Evolutionary conservation across 1,284 basidiomycete species (phyloP).

Genomic region (Ganoderma multipileum): DNA sequence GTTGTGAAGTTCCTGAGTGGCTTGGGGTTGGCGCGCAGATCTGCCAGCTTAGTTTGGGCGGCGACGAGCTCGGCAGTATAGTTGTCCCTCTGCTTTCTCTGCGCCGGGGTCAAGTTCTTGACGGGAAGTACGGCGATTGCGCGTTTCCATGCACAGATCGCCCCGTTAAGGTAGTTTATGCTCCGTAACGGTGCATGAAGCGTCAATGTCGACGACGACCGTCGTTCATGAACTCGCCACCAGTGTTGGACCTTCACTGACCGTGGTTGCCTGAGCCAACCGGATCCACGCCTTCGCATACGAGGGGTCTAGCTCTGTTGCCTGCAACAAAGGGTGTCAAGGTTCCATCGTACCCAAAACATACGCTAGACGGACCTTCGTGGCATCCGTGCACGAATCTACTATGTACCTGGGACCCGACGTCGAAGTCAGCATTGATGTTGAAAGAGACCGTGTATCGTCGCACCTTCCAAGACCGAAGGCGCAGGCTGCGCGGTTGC

Average conservation of each 20-base stretch:
- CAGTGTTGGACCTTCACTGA: background rate
- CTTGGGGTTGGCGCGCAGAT: background rate
- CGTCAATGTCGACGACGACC: background rate
- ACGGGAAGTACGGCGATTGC: conserved; percentile 37
- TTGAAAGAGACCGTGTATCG: no score
- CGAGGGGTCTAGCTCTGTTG: conserved; percentile 40
- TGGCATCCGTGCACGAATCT: conserved; percentile 25
- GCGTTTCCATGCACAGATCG: conserved; percentile 32
- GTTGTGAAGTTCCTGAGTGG: background rate
- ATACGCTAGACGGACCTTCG: conserved; percentile 14
- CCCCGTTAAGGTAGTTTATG: conserved; percentile 26
- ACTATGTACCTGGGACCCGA: conserved; percentile 21
- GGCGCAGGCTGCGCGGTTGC: conserved; percentile 46
- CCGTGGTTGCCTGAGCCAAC: background rate
- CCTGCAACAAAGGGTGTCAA: conserved; percentile 30
- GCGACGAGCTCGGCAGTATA: conserved; percentile 32
- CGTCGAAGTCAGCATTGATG: background rate
- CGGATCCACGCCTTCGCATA: conserved; percentile 37
- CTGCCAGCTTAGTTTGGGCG: conserved; percentile 13
- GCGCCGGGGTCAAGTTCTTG: conserved; percentile 30
- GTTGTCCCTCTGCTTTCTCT: conserved; percentile 39
- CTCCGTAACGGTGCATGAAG: conserved; percentile 12
- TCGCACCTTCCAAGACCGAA: conserved; percentile 32
- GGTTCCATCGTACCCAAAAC: background rate
- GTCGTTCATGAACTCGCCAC: background rate